Evolutionary conservation across 2,329 filamentous ascomycete genomes (phyloP).

Genomic region (Cercospora citrullina): DNA sequence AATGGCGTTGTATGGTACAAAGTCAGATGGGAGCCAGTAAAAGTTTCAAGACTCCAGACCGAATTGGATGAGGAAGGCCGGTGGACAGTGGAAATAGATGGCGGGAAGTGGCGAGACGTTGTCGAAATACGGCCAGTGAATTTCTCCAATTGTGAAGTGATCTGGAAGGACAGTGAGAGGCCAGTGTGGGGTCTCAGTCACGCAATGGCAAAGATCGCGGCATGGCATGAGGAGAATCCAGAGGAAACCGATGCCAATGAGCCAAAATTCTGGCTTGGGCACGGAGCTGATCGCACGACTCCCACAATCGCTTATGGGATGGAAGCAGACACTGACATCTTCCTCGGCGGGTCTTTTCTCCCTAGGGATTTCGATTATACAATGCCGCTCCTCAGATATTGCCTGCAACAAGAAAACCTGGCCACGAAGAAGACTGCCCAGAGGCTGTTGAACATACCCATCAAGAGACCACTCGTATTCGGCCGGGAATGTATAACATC

Average conservation of each 20-base stretch:
- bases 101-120: neutral
- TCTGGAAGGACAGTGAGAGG: conserved; percentile 7
- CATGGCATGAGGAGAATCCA: neutral
- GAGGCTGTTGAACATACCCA: neutral
- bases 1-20: neutral
- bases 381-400: neutral
- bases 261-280: conserved; percentile 9
- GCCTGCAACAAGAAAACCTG: neutral
- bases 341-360: neutral
- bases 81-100: neutral
- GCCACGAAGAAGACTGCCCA: no score
- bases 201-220: neutral
- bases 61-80: neutral
- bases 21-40: neutral
- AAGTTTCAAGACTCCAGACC: neutral
- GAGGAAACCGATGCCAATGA: neutral
- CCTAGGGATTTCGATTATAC: conserved; percentile 2
- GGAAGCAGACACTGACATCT: neutral
- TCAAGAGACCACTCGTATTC: conserved; percentile 4
- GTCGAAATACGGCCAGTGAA: neutral
- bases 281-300: neutral
- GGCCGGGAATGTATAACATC: neutral
- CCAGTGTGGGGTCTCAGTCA: conserved; percentile 7
- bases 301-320: neutral
- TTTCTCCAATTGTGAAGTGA: neutral